These are phyloP conservation scores for Pleurotus pulmonarius DNA, from an alignment of 768 basidiomycete species.

Conservation along the genomic window DNA sequence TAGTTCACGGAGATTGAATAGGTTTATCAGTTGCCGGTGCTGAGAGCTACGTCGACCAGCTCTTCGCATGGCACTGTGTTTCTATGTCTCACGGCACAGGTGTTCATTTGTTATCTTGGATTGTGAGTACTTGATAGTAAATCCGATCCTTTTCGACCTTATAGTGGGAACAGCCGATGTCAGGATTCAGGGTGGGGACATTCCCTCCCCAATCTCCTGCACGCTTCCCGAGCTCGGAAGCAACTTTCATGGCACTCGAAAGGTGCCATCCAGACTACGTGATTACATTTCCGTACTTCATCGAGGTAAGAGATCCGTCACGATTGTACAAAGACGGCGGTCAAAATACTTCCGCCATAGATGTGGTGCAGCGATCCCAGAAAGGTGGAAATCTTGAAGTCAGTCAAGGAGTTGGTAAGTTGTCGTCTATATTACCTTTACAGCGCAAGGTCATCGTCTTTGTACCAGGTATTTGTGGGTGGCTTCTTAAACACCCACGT, in stretches of 20 bases:
- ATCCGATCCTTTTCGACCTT: too few species aligned
- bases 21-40: slow-evolving; percentile 4
- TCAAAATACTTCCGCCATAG: background rate
- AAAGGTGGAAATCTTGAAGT: background rate
- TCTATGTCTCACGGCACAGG: slow-evolving; percentile 9
- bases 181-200: slow-evolving; percentile 14
- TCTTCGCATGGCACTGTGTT: slow-evolving; percentile 9
- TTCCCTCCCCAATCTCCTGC: slow-evolving; percentile 18
- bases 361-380: background rate
- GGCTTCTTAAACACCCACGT: slow-evolving; percentile 4
- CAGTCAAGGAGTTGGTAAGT: background rate
- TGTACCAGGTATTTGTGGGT: slow-evolving; percentile 5
- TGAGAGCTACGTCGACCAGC: slow-evolving; percentile 3
- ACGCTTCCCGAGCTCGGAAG: slow-evolving; percentile 14
- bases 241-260: slow-evolving; percentile 10
- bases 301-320: slow-evolving; percentile 1
- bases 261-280: slow-evolving; percentile 1
- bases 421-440: background rate
- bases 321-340: background rate
- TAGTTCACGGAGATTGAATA: background rate
- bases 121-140: background rate
- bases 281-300: slow-evolving; percentile 2
- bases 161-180: background rate
- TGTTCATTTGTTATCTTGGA: slow-evolving; percentile 6
- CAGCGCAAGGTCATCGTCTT: background rate